phyloP scores from a whole-genome alignment of 148 eudicot species.

The Limonium bicolor region DNA sequence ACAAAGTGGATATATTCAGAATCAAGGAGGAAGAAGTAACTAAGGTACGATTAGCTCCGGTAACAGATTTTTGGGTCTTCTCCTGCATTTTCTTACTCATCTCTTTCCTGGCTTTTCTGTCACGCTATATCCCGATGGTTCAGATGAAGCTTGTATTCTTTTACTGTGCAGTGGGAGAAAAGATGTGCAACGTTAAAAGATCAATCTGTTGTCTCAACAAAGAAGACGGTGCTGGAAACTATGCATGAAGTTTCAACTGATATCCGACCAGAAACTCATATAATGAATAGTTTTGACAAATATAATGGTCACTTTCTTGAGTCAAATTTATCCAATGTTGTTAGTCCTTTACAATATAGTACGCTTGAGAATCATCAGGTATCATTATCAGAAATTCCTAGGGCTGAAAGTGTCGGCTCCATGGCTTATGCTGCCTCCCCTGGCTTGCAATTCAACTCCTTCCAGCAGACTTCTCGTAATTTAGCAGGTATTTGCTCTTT shows the following conservation, averaged over 20 bases:
- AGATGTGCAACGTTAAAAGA: conserved; percentile 39
- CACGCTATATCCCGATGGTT: background rate
- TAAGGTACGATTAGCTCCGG: no score
- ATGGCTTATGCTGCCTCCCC: conserved; percentile 10
- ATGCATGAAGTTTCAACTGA: conserved; percentile 34
- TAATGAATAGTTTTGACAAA: conserved; percentile 33
- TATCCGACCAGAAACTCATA: conserved; percentile 67
- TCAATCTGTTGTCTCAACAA: conserved; percentile 22
- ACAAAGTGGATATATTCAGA: conserved; percentile 44
- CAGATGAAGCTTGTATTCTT: background rate
- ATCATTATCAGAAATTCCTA: conserved; percentile 29
- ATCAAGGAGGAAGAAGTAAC: conserved; percentile 40
- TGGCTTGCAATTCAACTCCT: conserved; percentile 12
- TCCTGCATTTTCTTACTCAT: background rate
- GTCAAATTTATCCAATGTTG: conserved; percentile 40
- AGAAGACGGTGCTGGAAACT: conserved; percentile 23
- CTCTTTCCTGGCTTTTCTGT: background rate
- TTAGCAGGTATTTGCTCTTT: conserved; percentile 19
- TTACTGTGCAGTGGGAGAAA: conserved; percentile 69
- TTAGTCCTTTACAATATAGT: conserved; percentile 85
- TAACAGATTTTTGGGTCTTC: no score
- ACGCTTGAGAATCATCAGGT: conserved; percentile 88
- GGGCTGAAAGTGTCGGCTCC: conserved; percentile 20
- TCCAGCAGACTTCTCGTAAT: conserved; percentile 9
- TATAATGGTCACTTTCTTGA: conserved; percentile 30